Base-by-base conservation (phyloP, 768 basidiomycete species). In the Auricularia cornea region DNA sequence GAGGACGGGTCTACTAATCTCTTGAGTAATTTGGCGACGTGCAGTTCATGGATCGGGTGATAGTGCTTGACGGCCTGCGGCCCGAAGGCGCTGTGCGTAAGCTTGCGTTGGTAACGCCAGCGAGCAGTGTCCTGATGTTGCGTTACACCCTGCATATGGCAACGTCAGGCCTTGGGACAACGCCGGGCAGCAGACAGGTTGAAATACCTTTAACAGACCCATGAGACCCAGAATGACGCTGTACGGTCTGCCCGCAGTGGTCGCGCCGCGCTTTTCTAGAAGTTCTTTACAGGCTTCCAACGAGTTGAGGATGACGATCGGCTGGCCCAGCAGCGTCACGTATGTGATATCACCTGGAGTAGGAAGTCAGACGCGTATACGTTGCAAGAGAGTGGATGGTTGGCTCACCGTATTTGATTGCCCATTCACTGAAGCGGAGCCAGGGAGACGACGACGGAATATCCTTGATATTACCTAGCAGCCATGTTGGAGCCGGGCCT, bases 271-370 rank as follows among this genome's bases (percentile, higher is more conserved):
- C 44, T 59, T 59, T 26, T 23, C 30, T 16, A 54, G 31, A 14
- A 62, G 62, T n/a, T 62, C 51, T 20, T 59, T 31, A n/a, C n/a
- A 26, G 3, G 54, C 54, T 2, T 26, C 52, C n/a, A 57, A n/a
- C 12, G 62, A 59, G 62, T 59, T 62, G 48, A 62, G 62, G 54
- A 62, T 57, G 30, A 62, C 33, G 14, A 62, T 62, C 26, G 23
- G 32, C 12, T 1, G 23, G 28, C 62, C 54, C 54, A 41, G 20
- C n/a, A 62, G 5, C 16, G 54, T 30, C 28, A 62, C 48, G 51
- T 62, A 51, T 10, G 44, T 48, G 23, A 48, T 48, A 8, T 48
- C 44, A 6, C 44, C 44, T 48, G 16, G n/a, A n/a, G n/a, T n/a
- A 18, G 44, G 6, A 1, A 18, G 6, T 6, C 44, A 23, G 6